phyloP scores from a whole-genome alignment of 164 flowering plant genomes.

The Stephania cephalantha region DNA sequence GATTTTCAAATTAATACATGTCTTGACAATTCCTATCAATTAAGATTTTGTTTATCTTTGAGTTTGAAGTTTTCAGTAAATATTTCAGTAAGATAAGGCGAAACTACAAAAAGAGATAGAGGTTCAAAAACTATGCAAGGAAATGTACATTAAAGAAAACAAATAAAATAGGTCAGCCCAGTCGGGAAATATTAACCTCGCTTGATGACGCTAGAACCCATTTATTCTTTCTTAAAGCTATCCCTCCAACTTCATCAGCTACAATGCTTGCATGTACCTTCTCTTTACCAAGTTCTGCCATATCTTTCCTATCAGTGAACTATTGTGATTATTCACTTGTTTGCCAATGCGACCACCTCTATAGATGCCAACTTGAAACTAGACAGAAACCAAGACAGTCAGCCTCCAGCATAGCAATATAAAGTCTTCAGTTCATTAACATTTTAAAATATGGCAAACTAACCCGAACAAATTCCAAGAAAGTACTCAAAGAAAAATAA shows the following conservation, averaged over 20 bases:
- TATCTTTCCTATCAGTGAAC: conserved; percentile 7
- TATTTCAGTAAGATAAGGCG: neutral
- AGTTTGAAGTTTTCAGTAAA: neutral
- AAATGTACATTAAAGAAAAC: neutral
- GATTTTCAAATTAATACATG: neutral
- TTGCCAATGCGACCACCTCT: neutral
- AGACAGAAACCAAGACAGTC: neutral
- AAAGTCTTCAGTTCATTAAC: neutral
- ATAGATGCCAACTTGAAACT: neutral
- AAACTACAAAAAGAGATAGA: neutral
- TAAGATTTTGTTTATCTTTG: neutral
- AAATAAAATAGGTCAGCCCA: neutral
- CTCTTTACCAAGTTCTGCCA: conserved; percentile 28
- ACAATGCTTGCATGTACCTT: conserved; percentile 11
- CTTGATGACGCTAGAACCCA: conserved; percentile 24
- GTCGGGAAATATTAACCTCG: conserved; percentile 24
- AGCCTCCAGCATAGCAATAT: neutral
- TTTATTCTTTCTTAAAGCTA: conserved; percentile 19
- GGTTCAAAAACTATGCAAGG: neutral
- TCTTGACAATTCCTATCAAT: neutral
- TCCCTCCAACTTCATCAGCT: conserved; percentile 16
- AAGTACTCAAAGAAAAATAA: too few relatives aligned
- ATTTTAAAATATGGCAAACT: neutral
- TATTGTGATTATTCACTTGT: neutral
- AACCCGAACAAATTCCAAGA: too few relatives aligned